Base-by-base conservation (phyloP, 2,329 filamentous ascomycete species). In the Alternaria brassicae region DNA sequence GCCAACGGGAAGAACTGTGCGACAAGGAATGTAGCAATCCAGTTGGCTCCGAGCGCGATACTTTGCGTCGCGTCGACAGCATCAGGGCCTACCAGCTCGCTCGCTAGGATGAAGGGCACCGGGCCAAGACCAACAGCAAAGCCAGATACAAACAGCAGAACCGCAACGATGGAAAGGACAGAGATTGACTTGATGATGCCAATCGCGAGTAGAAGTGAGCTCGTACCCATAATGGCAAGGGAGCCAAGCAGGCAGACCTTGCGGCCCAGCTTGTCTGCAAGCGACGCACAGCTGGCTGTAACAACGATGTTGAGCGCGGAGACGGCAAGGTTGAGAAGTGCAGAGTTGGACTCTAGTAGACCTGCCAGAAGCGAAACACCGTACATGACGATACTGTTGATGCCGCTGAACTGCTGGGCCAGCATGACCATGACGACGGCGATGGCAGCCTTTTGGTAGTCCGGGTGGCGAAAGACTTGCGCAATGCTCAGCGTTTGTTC, bases 351-450 rank as follows among this genome's bases (percentile, higher is more conserved):
- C 3, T 92, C 90, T 0, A 99, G 85, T 2, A 98, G 85, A 63
- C 88, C 88, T 30, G 90, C 88, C 13, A 99, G 85, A 1, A 99
- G 87, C 0, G 91, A 93, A 6, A 98, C 95, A 2, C 93, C 96
- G 79, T 99, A 99, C 93, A 99, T 97, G 79, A 98, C 91, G 73
- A 98, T 94, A 58, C 91, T 94, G 84, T 99, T 98, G 81, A 98
- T 94, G 45, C 81, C 94, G 58, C 91, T 94, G 36, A 97, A 84
- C 77, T 99, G 95, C 76, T 98, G 95, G 1, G 91, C 90, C 58
- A 93, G 84, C 93, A 98, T 97, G 72, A 96, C 88, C 67, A 92
- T 88, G 88, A 97, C 95, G 67, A 96, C 89, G 1, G 92, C 93
- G 12, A 96, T 85, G 3, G 96, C 91, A 4, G 93, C 92, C 60